Conservation (phyloP, 2,329 filamentous ascomycete species). For the Didymella arachidicola region DNA sequence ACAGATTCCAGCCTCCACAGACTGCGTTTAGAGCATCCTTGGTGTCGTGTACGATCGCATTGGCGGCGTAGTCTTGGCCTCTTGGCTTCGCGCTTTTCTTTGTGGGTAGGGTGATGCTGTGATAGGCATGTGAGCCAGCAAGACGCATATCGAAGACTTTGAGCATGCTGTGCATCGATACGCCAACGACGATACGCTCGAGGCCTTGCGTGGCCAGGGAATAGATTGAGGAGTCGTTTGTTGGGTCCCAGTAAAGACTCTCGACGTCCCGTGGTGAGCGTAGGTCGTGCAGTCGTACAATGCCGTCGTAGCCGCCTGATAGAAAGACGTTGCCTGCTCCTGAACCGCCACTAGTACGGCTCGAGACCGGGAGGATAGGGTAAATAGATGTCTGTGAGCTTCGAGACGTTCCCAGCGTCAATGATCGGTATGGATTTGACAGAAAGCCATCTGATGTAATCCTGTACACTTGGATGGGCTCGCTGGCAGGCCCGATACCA, state of each 20-base stretch:
- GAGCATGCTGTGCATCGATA: conserved; percentile 64
- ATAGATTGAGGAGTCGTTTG: conserved; percentile 67
- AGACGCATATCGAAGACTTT: conserved; percentile 70
- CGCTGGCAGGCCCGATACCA: conserved; percentile 55
- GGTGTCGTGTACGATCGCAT: conserved; percentile 22
- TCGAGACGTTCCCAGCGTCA: conserved; percentile 43
- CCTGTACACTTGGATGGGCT: conserved; percentile 60
- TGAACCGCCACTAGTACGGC: conserved; percentile 39
- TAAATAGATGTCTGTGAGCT: conserved; percentile 52
- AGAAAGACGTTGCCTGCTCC: conserved; percentile 62
- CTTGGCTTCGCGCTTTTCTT: conserved; percentile 8
- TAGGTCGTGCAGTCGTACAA: conserved; percentile 66
- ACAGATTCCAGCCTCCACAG: conserved; percentile 56
- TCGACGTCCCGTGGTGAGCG: conserved; percentile 60
- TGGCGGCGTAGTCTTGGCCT: conserved; percentile 25
- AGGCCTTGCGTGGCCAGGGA: conserved; percentile 64
- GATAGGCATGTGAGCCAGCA: conserved; percentile 53
- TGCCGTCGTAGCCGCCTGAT: conserved; percentile 67
- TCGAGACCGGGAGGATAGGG: conserved; percentile 54
- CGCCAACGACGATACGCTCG: conserved; percentile 65
- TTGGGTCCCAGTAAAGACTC: conserved; percentile 61
- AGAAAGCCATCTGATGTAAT: conserved; percentile 57
- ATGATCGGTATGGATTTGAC: conserved; percentile 50
- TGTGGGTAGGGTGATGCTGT: conserved; percentile 35
- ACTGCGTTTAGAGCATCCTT: conserved; percentile 11